Evolutionary conservation across 108 stramenopile genomes (phyloP).

Genomic region (Hondaea fermentalgiana): DNA sequence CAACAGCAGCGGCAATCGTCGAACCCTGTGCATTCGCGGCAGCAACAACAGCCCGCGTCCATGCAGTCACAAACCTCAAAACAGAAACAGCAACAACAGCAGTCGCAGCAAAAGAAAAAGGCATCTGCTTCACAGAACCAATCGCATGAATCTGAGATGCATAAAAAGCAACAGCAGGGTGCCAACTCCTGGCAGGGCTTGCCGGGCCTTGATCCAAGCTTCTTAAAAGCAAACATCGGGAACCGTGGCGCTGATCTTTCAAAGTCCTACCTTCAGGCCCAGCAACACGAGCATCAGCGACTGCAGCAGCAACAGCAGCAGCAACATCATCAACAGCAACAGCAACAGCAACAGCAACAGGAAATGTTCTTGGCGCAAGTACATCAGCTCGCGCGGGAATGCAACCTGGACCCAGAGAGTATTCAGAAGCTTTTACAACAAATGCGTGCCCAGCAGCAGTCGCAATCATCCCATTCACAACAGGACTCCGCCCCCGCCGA

Average conservation of each 20-base stretch:
- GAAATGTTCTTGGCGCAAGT: background rate
- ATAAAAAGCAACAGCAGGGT: background rate
- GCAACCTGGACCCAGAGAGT: background rate
- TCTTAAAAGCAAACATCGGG: too few relatives aligned
- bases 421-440: background rate
- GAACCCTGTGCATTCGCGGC: too few relatives aligned
- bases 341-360: background rate
- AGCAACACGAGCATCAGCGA: too few relatives aligned
- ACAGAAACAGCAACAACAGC: background rate
- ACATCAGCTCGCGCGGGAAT: background rate
- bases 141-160: background rate
- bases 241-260: too few relatives aligned
- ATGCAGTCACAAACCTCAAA: too few relatives aligned
- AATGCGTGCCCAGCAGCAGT: background rate
- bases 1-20: too few relatives aligned
- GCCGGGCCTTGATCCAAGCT: background rate
- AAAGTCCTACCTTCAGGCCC: too few relatives aligned
- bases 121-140: background rate
- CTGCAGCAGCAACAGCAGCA: too few relatives aligned
- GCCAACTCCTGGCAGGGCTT: background rate
- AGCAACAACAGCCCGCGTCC: too few relatives aligned
- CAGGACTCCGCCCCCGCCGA: background rate
- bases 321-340: background rate
- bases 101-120: background rate
- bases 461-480: background rate